Conservation (phyloP, 1,284 basidiomycete species). For the Marasmius oreades region DNA sequence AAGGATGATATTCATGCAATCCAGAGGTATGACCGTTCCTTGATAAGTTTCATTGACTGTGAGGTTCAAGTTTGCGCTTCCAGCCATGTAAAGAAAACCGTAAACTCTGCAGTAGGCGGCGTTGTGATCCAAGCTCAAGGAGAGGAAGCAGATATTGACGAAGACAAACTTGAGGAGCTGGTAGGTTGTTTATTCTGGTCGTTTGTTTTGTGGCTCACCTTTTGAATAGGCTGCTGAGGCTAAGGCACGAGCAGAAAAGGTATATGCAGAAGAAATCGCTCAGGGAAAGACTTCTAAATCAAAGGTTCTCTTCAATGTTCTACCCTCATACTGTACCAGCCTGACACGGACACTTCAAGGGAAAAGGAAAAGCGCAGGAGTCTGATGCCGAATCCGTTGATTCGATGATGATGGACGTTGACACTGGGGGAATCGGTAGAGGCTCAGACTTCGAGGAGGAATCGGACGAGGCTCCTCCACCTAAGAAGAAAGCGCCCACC, state of each 20-base stretch:
- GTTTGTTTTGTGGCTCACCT: background rate
- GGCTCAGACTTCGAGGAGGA: conserved; percentile 54
- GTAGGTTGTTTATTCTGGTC: conserved; percentile 36
- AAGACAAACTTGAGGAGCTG: conserved; percentile 72
- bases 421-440: conserved; percentile 34
- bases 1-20: conserved; percentile 95
- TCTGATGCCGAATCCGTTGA: conserved; percentile 63
- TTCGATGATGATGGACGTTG: conserved; percentile 75
- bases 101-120: conserved; percentile 64
- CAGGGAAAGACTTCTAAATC: conserved; percentile 32
- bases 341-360: conserved; percentile 33
- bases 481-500: conserved; percentile 47
- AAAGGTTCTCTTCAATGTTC: conserved; percentile 31
- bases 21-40: conserved; percentile 49
- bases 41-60: background rate
- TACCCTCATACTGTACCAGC: background rate
- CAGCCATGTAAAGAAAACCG: conserved; percentile 68
- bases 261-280: conserved; percentile 47
- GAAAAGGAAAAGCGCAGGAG: conserved; percentile 45
- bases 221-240: conserved; percentile 55
- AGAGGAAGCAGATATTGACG: conserved; percentile 57
- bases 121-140: conserved; percentile 41
- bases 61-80: background rate
- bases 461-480: conserved; percentile 41
- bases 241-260: conserved; percentile 62